phyloP scores from a whole-genome alignment of 495 filamentous ascomycete species.

The Aspergillus taichungensis region DNA sequence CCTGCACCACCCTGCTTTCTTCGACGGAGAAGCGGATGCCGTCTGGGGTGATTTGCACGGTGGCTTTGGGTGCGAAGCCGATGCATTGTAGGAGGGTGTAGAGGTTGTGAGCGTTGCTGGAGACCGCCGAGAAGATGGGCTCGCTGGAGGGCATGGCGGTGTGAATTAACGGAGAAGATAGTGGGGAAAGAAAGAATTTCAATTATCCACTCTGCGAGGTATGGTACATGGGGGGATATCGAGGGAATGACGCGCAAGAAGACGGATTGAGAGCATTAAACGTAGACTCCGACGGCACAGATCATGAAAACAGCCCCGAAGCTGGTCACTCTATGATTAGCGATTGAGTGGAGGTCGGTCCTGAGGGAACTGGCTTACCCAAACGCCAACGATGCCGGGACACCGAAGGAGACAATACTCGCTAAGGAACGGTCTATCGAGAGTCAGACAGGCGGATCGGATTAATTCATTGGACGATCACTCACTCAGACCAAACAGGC shows the following conservation, averaged over 20 bases:
- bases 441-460: constrained; percentile 5
- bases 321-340: constrained; percentile 36
- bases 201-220: constrained; percentile 18
- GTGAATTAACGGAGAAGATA: constrained; percentile 6
- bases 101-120: constrained; percentile 78
- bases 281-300: constrained; percentile 97
- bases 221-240: constrained; percentile 30
- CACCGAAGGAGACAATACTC: constrained; percentile 66
- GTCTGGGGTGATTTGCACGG: constrained; percentile 73
- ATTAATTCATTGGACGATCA: constrained; percentile 4
- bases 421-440: constrained; percentile 71
- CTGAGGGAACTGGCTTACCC: constrained; percentile 58
- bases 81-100: constrained; percentile 86
- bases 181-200: background rate
- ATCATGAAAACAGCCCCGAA: constrained; percentile 97
- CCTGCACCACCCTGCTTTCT: constrained; percentile 78
- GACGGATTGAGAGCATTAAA: constrained; percentile 49
- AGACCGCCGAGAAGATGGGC: constrained; percentile 72
- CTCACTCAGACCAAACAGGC: constrained; percentile 78
- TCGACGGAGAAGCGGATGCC: constrained; percentile 83
- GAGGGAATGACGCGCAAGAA: background rate
- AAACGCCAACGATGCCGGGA: constrained; percentile 81
- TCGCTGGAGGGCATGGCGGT: constrained; percentile 19
- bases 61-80: constrained; percentile 68
- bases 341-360: background rate